A percentile compares a stretch with the other conserved stretches of the same genome.
Conservation (phyloP, 345 rosid genomes). For the Anacardium occidentale region DNA sequence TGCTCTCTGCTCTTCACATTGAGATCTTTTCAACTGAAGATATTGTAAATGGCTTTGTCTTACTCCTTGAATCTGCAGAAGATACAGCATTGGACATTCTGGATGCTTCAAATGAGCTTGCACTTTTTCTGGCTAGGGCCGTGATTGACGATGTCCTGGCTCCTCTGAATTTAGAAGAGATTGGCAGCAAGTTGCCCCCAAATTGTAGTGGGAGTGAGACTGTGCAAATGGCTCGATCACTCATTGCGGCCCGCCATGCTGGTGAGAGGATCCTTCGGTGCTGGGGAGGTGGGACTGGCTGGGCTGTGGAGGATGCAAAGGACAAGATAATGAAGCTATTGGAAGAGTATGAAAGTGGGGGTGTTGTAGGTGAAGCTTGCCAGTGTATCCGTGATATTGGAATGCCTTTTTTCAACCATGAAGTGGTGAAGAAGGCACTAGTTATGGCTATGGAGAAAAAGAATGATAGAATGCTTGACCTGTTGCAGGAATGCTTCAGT, state of each 20-base stretch:
- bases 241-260: constrained; percentile 85
- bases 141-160: constrained; percentile 94
- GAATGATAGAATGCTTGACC: constrained; percentile 79
- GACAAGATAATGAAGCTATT: constrained; percentile 93
- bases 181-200: constrained; percentile 65
- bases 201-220: constrained; percentile 88
- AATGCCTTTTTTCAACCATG: constrained; percentile 98
- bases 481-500: constrained; percentile 76
- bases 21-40: constrained; percentile 94
- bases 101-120: constrained; percentile 97
- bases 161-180: constrained; percentile 90
- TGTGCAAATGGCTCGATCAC: constrained; percentile 68
- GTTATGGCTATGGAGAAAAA: constrained; percentile 99
- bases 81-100: constrained; percentile 91
- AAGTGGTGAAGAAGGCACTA: constrained; percentile 97
- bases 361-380: constrained; percentile 91
- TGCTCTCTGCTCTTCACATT: constrained; percentile 88
- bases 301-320: constrained; percentile 99
- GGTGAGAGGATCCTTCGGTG: constrained; percentile 97
- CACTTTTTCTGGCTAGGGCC: constrained; percentile 90
- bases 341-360: constrained; percentile 90
- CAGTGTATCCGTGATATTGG: constrained; percentile 95
- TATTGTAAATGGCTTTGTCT: constrained; percentile 78
- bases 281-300: constrained; percentile 99
- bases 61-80: constrained; percentile 96